Evolutionary conservation across 2,329 filamentous ascomycete genomes (phyloP), one percentile per base, ranked within the genome.

Genomic region (Rhinocladiella similis): DNA sequence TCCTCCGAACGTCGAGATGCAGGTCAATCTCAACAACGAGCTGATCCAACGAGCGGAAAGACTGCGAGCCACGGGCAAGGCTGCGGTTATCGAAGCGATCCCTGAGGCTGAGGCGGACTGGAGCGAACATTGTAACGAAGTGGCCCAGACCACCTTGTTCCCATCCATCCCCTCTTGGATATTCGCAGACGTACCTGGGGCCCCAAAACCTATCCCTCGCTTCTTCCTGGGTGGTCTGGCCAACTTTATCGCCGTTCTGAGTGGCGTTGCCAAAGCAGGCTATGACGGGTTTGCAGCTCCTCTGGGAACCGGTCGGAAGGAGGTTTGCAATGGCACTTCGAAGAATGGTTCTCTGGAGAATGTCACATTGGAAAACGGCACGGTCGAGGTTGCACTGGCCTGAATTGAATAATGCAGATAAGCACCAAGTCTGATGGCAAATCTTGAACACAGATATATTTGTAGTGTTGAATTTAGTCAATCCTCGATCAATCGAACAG

Each of bases 1-100:
- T 0, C 83, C 83, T 0, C 76, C 79, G 0, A 75, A 72, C 0
- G 75, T 80, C 13, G 80, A 84, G 60, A 63, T 81, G 0, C 83
- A 86, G 62, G 82, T 81, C 2, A 71, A 80, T 0, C 85, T 80
- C 80, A 62, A 57, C 41, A 45, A 46, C 13, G 20, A 46, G 42
- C 65, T 68, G 43, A 80, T 86, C 50, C 67, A 71, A 25, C 77
- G 81, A 64, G 77, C 83, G 63, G 67, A 73, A 54, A 58, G 60
- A 22, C 68, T 69, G 1, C 41, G 18, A 22, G 38, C 29, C 29
- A 19, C 25, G 7, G 35, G 42, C 20, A 7, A 48, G 10, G 22
- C 29, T 9, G 18, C 50, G 5, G 79, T 78, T 56, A 75, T 85
- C 48, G 76, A 84, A 53, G 74, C 80, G 1, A 76, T 72, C 38